Evolutionary conservation across 225 moss, liverwort and hornwort species (phyloP).

Genomic region (Sphagnum contortum): DNA sequence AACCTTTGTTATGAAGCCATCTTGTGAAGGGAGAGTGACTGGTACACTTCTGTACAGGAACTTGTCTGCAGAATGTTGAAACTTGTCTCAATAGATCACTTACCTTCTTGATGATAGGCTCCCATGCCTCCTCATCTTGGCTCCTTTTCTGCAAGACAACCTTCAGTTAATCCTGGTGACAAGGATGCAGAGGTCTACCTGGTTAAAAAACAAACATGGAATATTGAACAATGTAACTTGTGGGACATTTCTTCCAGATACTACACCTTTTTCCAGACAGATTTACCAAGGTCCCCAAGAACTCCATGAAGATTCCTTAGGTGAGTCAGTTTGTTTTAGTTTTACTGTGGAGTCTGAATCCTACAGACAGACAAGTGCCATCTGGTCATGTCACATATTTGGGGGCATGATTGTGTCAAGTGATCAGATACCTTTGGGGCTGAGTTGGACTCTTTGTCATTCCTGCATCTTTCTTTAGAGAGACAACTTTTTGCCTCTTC

Average conservation of each 20-base stretch:
- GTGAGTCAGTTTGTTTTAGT: background rate
- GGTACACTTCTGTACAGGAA: constrained; percentile 42
- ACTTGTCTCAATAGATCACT: constrained; percentile 11
- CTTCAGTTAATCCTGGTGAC: background rate
- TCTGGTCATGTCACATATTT: too few relatives aligned
- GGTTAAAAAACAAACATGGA: background rate
- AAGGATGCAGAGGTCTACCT: background rate
- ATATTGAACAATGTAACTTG: too few relatives aligned
- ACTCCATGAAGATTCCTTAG: background rate
- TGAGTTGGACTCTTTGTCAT: too few relatives aligned
- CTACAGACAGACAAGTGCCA: too few relatives aligned
- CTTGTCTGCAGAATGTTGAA: constrained; percentile 47
- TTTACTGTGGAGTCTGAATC: too few relatives aligned
- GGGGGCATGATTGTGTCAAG: too few relatives aligned
- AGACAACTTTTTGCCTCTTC: too few relatives aligned
- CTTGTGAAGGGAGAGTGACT: constrained; percentile 24
- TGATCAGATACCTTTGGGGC: too few relatives aligned
- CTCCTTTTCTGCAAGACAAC: constrained; percentile 31
- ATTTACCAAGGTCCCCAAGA: background rate
- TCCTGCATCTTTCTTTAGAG: too few relatives aligned
- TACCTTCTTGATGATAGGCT: constrained; percentile 43
- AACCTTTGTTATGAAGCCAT: constrained; percentile 41
- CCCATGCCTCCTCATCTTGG: constrained; percentile 49
- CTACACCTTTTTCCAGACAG: background rate
- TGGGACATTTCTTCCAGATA: background rate